Conservation (phyloP, 1,284 basidiomycete species). For the Ustilago shanxiensis region DNA sequence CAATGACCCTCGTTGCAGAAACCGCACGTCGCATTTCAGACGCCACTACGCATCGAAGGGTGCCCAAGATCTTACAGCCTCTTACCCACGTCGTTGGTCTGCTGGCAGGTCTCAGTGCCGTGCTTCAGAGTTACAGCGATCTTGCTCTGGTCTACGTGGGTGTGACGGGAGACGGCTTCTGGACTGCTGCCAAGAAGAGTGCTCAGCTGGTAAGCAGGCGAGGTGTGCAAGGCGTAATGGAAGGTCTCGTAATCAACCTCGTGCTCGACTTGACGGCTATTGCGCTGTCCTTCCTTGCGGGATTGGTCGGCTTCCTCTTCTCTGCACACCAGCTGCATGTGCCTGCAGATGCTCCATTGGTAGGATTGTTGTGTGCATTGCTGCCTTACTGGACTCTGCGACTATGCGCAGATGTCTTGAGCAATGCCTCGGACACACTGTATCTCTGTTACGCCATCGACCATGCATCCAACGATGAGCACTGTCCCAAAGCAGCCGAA, state of each 20-base stretch:
- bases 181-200: conserved; percentile 80
- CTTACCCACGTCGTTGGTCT: conserved; percentile 74
- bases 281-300: conserved; percentile 82
- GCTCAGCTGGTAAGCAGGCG: conserved; percentile 74
- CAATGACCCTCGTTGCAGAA: conserved; percentile 73
- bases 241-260: conserved; percentile 77
- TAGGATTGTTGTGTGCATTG: conserved; percentile 81
- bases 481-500: conserved; percentile 44
- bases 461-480: conserved; percentile 74
- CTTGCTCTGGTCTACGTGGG: conserved; percentile 88
- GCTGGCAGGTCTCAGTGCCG: conserved; percentile 75
- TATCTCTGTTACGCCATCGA: conserved; percentile 92
- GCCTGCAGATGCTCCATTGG: conserved; percentile 81
- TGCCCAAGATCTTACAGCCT: conserved; percentile 70
- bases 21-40: conserved; percentile 67
- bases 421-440: conserved; percentile 83
- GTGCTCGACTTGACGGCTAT: conserved; percentile 78
- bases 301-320: conserved; percentile 85
- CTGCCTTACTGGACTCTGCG: conserved; percentile 84
- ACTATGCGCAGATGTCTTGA: conserved; percentile 84
- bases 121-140: conserved; percentile 73
- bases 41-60: conserved; percentile 40
- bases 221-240: conserved; percentile 68
- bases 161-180: conserved; percentile 85
- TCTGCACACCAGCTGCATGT: conserved; percentile 84